phyloP scores from a whole-genome alignment of 2,329 filamentous ascomycete species.

The Aspergillus sp. region DNA sequence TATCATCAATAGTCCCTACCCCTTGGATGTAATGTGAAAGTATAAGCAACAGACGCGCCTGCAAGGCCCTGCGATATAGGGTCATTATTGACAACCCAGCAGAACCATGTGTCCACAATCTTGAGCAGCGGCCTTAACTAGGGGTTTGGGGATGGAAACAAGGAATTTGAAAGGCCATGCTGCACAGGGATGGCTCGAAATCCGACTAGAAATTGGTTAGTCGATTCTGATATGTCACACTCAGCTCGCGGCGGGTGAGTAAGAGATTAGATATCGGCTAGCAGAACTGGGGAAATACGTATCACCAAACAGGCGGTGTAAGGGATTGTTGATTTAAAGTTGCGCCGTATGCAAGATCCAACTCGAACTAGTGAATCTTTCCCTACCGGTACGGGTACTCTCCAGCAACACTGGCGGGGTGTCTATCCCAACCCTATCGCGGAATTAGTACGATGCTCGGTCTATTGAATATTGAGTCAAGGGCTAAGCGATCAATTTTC shows the following conservation, averaged over 20 bases:
- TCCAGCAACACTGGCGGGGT: background rate
- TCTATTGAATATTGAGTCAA: constrained; percentile 3
- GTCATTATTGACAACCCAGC: background rate
- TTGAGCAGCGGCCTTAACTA: background rate
- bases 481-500: background rate
- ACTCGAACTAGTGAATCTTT: background rate
- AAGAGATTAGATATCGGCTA: constrained; percentile 10
- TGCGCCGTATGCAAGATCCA: background rate
- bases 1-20: background rate
- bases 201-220: background rate
- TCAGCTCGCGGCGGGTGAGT: background rate
- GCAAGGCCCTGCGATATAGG: background rate
- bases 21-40: background rate
- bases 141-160: constrained; percentile 21
- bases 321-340: constrained; percentile 5
- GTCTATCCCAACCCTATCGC: background rate
- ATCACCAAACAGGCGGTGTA: constrained; percentile 14
- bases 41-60: background rate
- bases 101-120: background rate
- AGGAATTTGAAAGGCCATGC: background rate
- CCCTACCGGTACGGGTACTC: background rate
- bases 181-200: background rate
- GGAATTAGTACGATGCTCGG: background rate
- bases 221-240: constrained; percentile 8
- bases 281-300: background rate